These are phyloP conservation scores for Kazachstania taianensis DNA, from an alignment of 805 yeast genomes.

Conservation along the genomic window DNA sequence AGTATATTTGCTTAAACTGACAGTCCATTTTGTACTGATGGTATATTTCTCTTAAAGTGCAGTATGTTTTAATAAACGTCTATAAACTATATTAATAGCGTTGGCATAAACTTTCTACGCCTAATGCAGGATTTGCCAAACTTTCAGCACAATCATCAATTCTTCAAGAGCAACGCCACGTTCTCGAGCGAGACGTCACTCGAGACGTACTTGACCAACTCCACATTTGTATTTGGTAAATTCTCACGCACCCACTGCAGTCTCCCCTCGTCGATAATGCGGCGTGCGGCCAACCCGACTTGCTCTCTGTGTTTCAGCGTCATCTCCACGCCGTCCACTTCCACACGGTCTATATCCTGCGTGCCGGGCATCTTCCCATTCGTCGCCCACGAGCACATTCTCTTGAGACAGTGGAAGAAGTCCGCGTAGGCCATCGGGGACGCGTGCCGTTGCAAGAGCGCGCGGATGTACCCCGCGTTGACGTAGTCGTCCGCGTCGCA, in stretches of 20 bases:
- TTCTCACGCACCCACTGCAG: slow-evolving; percentile 31
- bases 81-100: neutral
- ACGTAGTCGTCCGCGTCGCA: slow-evolving; percentile 46
- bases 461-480: slow-evolving; percentile 17
- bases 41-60: too few species aligned
- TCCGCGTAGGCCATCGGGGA: slow-evolving; percentile 13
- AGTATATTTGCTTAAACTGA: too few species aligned
- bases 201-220: slow-evolving; percentile 50
- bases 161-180: slow-evolving; percentile 37
- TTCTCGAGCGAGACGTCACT: slow-evolving; percentile 60
- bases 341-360: slow-evolving; percentile 27
- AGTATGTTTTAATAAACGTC: too few species aligned
- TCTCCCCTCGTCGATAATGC: slow-evolving; percentile 69
- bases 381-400: slow-evolving; percentile 83
- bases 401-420: slow-evolving; percentile 42
- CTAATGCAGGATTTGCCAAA: neutral
- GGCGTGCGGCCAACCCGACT: slow-evolving; percentile 59
- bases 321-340: slow-evolving; percentile 19
- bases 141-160: neutral
- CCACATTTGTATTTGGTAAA: slow-evolving; percentile 30
- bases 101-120: too few species aligned
- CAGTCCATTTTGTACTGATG: too few species aligned
- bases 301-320: slow-evolving; percentile 40
- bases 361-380: slow-evolving; percentile 46
- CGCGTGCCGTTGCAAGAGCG: slow-evolving; percentile 32